phyloP scores from a whole-genome alignment of 805 yeast genomes.

The Allodekkera sacchari region DNA sequence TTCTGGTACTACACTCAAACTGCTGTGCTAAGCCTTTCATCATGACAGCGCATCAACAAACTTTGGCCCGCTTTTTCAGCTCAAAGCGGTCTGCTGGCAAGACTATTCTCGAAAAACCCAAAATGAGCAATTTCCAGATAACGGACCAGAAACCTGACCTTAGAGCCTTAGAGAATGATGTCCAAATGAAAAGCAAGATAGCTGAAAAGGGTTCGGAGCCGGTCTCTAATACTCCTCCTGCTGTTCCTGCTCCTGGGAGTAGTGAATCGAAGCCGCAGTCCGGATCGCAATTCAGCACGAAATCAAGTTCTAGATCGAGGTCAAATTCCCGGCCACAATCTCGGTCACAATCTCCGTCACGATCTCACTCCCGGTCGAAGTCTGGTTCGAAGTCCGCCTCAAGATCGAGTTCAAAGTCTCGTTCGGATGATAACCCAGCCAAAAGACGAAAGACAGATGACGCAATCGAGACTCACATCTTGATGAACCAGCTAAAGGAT shows the following conservation, averaged over 20 bases:
- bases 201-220: not conserved
- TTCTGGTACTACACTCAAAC: too few relatives aligned
- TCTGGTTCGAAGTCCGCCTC: constrained; percentile 1
- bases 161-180: too few relatives aligned
- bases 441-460: constrained; percentile 5
- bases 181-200: not conserved
- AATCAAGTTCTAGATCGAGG: not conserved
- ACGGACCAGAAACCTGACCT: too few relatives aligned
- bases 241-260: too few relatives aligned
- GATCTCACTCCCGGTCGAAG: constrained; percentile 1
- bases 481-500: constrained; percentile 15
- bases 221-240: not conserved
- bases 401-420: constrained; percentile 1
- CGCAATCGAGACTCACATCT: constrained; percentile 12
- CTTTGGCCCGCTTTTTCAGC: constrained; percentile 2
- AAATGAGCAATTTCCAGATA: too few relatives aligned
- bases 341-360: not conserved
- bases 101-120: too few relatives aligned
- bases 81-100: too few relatives aligned
- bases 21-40: not conserved
- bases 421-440: constrained; percentile 1
- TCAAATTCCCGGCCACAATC: too few relatives aligned
- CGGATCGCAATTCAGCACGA: not conserved
- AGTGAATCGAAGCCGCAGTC: too few relatives aligned
- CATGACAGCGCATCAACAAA: constrained; percentile 4